Percentiles rank a stretch among this genome's conserved stretches.
These are phyloP conservation scores for Vitis riparia DNA, from an alignment of 164 flowering plant genomes.

Conservation along the genomic window DNA sequence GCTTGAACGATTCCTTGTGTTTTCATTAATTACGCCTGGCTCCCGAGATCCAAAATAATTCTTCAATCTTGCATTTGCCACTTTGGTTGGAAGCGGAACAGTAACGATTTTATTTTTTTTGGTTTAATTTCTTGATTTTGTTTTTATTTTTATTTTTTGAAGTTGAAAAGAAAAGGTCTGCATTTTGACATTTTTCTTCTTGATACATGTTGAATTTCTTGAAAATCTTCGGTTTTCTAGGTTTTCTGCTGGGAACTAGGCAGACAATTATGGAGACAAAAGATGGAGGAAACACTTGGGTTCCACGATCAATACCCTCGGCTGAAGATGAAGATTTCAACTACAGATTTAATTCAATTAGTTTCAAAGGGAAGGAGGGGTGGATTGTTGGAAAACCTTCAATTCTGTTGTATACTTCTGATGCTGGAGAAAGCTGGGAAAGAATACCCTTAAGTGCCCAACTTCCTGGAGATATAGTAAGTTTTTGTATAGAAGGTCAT, in stretches of 20 bases:
- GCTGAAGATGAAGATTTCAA: constrained; percentile 99
- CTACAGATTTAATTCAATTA: constrained; percentile 88
- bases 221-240: constrained; percentile 26
- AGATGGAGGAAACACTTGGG: constrained; percentile 94
- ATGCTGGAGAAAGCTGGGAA: constrained; percentile 91
- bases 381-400: constrained; percentile 98
- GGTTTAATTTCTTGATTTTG: no score
- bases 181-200: no score
- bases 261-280: constrained; percentile 97
- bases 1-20: no score
- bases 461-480: constrained; percentile 97
- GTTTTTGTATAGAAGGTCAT: background rate
- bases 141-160: no score
- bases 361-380: constrained; percentile 91
- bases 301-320: constrained; percentile 85
- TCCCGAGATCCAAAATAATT: no score
- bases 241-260: constrained; percentile 91
- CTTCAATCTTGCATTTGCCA: no score
- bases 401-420: constrained; percentile 80
- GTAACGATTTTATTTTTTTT: no score
- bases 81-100: no score
- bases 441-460: constrained; percentile 86
- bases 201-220: constrained; percentile 2
- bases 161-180: no score
- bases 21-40: no score